Base-by-base conservation (phyloP, 805 yeast species). In the Kodamaea hsintzibuensis region DNA sequence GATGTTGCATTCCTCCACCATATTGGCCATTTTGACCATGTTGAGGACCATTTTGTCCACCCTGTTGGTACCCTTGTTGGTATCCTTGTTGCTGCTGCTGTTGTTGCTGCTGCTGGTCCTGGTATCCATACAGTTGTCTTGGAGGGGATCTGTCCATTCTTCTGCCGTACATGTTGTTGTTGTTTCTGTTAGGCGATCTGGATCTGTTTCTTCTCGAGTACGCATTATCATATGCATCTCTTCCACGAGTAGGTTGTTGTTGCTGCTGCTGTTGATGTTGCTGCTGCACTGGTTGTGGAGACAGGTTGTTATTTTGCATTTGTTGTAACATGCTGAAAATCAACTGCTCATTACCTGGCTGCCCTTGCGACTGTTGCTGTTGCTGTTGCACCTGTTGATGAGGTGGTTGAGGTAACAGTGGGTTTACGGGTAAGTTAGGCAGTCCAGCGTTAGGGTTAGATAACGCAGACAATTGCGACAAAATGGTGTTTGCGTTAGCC, bases 321-420 rank as follows among this genome's bases (percentile, higher is more conserved):
- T 79, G 81, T 61, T 81, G 83, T 62, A 82, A 71, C 77, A 82
- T 73, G 62, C 75, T 81, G 68, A 81, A 79, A 51, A 81, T 80
- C 44, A 40, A 40, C 51, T 65, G 62, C 43, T 71, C 73, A 59
- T 65, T 70, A 30, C 60, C 60, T 16, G 58, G 61, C 10, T 61
- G 54, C 25, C 18, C 17, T 25, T 33, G 57, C 18, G 54, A 62
- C 40, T 57, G 63, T 13, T 51, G 55, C 40, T 57, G 63, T 13
- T 51, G 55, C 30, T 48, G 55, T 13, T 52, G 53, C 25, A 22
- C 25, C 14, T 40, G 54, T 13, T 58, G 59, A 13, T 54, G 55
- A 12, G 54, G 59, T 19, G 57, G 58, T 13, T 56, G 59, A 18
- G 54, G 55, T 40, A 30, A 42, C 50, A 46, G 54, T 37, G 50